Evolutionary conservation across 2,329 filamentous ascomycete species (phyloP), one percentile per base, ranked within the genome.

Genomic region (Phaeophleospora eucalypticola): DNA sequence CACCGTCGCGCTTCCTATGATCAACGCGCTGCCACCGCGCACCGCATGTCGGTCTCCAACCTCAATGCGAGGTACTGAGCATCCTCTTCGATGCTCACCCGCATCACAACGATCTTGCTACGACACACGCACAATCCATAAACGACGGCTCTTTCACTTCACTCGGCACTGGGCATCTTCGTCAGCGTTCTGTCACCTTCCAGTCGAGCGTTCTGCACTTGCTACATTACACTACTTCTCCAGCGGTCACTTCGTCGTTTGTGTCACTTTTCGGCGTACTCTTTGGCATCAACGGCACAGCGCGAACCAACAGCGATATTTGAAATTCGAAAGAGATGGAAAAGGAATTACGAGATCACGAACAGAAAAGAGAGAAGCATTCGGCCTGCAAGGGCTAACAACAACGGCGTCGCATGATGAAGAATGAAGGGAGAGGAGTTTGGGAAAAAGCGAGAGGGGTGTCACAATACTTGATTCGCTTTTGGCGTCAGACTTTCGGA

Each of bases 31-130:
- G 41, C 51, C 16, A 60, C 56, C 29, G 49, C 52, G 10, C 57
- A 60, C 41, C 50, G 59, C 32, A 61, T 59, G 56, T 55, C 54
- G 19, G 56, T 62, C 20, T 56, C 51, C 27, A 62, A 58, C 41
- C 44, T 61, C 24, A 60, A 57, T 45, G 52, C 45, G 10, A 51
- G 48, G 33, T 59, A 60, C 44, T 59, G 43, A 59, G 15, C 33
- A 29, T 29, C 24, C 24, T 7, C 24, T 12, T 29, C 24, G 24
- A 33, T 38, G 10, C 10, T 15, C 32, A n/a, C n/a, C n/a, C n/a
- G n/a, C n/a, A n/a, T n/a, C n/a, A n/a, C n/a, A n/a, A n/a, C n/a
- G n/a, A n/a, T n/a, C n/a, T n/a, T n/a, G n/a, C n/a, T n/a, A n/a
- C n/a, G n/a, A n/a, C n/a, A n/a, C n/a, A n/a, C n/a, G n/a, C n/a